Conservation (phyloP, 2,329 filamentous ascomycete species). For the Apiospora kogelbergensis region DNA sequence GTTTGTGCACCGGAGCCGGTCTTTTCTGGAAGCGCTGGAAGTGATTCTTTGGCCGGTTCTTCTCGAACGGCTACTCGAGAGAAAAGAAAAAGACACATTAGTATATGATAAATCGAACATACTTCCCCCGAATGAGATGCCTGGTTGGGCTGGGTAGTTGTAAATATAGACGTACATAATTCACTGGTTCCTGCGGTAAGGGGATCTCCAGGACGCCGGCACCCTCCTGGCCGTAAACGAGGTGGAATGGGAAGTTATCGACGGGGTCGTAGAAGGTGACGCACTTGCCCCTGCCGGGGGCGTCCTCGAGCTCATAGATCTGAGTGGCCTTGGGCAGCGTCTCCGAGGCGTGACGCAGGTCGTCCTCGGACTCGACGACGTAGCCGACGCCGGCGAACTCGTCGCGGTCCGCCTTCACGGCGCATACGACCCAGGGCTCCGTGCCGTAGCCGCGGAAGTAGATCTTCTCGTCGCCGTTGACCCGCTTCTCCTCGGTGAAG, state of each 20-base stretch:
- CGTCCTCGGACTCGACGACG: conserved; percentile 54
- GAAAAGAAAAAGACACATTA: neutral
- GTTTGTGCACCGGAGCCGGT: conserved; percentile 50
- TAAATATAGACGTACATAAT: conserved; percentile 37
- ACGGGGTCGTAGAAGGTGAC: conserved; percentile 54
- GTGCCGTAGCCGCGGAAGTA: conserved; percentile 63
- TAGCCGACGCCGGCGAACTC: conserved; percentile 59
- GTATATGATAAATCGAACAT: neutral
- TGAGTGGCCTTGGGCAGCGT: conserved; percentile 46
- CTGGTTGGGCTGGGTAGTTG: too few relatives aligned
- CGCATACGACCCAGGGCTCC: conserved; percentile 60
- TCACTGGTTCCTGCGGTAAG: conserved; percentile 42
- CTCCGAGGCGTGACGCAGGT: conserved; percentile 50
- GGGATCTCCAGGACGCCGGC: conserved; percentile 37
- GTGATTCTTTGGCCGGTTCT: conserved; percentile 48
- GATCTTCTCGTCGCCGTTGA: conserved; percentile 43
- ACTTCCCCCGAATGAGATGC: neutral
- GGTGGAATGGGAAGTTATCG: conserved; percentile 57
- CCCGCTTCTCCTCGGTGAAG: conserved; percentile 38
- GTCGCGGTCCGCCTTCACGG: conserved; percentile 45
- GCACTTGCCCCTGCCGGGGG: conserved; percentile 52
- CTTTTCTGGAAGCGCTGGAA: conserved; percentile 53
- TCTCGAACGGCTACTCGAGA: conserved; percentile 37
- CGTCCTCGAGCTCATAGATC: conserved; percentile 47
- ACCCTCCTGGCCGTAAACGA: conserved; percentile 53